Evolutionary conservation across 805 yeast species (phyloP).

Genomic region (Candida glaebosa): DNA sequence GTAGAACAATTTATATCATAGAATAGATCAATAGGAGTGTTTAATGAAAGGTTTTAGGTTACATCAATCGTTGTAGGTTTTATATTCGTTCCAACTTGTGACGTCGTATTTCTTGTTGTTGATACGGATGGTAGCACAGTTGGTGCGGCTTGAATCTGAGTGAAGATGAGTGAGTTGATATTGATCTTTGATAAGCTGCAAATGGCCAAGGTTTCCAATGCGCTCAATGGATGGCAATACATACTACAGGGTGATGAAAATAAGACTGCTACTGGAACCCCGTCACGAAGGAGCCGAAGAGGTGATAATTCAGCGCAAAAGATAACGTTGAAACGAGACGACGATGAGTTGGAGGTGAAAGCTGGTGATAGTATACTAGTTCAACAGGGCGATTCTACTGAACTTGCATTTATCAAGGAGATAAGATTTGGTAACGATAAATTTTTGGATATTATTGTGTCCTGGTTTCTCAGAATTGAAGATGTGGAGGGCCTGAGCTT

Average conservation of each 20-base stretch:
- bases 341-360: constrained; percentile 46
- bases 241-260: constrained; percentile 10
- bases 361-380: constrained; percentile 54
- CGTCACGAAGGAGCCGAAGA: constrained; percentile 20
- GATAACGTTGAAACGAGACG: constrained; percentile 35
- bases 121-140: too few species aligned
- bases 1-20: too few species aligned
- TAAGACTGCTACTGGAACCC: constrained; percentile 5
- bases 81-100: too few species aligned
- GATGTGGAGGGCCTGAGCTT: constrained; percentile 29
- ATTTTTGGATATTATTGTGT: constrained; percentile 45
- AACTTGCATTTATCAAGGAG: constrained; percentile 49
- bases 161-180: too few species aligned
- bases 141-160: too few species aligned
- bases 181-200: too few species aligned
- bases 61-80: too few species aligned
- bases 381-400: constrained; percentile 24
- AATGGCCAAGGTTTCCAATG: constrained; percentile 17
- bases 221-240: constrained; percentile 36
- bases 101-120: too few species aligned
- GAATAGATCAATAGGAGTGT: too few species aligned
- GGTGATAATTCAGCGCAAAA: constrained; percentile 9
- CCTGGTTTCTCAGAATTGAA: constrained; percentile 42
- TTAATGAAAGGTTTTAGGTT: too few species aligned
- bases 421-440: constrained; percentile 48